phyloP scores from a whole-genome alignment of 1,139 yeast species.

The Zhuliangozyma blackwelliae region DNA sequence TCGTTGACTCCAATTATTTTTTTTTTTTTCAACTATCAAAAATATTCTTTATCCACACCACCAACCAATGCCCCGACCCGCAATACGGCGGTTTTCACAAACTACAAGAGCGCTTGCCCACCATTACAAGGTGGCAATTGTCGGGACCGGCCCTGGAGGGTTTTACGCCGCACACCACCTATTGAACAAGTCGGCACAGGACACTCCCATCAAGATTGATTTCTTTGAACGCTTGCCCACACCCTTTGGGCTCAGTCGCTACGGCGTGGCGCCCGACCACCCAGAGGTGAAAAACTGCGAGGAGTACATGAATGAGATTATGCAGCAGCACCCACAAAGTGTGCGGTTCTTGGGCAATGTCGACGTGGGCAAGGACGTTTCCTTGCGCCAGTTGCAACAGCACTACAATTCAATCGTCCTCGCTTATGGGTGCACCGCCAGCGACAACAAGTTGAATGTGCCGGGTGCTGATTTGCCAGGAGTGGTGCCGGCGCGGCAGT shows the following conservation, averaged over 20 bases:
- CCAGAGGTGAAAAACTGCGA: conserved; percentile 93
- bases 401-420: conserved; percentile 70
- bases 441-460: conserved; percentile 53
- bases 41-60: too few species aligned
- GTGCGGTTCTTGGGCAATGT: conserved; percentile 78
- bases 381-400: conserved; percentile 44
- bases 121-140: conserved; percentile 53
- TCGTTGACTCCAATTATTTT: too few species aligned
- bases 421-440: conserved; percentile 75
- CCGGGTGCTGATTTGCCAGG: conserved; percentile 61
- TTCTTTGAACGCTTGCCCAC: conserved; percentile 80
- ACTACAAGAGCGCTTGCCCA: conserved; percentile 1
- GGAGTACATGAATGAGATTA: conserved; percentile 69
- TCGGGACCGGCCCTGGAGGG: conserved; percentile 97
- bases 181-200: conserved; percentile 41
- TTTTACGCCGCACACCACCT: conserved; percentile 84
- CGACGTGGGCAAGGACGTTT: conserved; percentile 53
- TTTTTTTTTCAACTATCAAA: too few species aligned
- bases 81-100: not conserved
- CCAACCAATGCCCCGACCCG: too few species aligned
- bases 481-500: conserved; percentile 77
- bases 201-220: conserved; percentile 40
- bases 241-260: conserved; percentile 87
- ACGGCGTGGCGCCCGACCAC: conserved; percentile 99
- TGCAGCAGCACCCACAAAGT: conserved; percentile 22